These are phyloP conservation scores for Ceratobasidium sp. DNA, from an alignment of 1,284 basidiomycete species.

Conservation along the genomic window DNA sequence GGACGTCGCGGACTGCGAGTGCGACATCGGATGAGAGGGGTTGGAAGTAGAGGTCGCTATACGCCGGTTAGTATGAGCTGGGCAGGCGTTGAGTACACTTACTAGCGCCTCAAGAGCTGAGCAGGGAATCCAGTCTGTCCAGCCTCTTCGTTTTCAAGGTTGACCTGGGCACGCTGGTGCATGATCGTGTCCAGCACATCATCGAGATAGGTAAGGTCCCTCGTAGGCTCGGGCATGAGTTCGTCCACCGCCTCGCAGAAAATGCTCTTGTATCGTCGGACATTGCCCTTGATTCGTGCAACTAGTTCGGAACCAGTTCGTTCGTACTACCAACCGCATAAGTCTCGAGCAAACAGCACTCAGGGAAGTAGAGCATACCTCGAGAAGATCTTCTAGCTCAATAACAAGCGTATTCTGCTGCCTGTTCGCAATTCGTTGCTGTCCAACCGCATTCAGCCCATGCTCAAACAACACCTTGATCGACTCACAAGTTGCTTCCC, in stretches of 20 bases:
- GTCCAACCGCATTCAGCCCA: slow-evolving; percentile 43
- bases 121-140: slow-evolving; percentile 79
- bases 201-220: slow-evolving; percentile 85
- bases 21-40: slow-evolving; percentile 70
- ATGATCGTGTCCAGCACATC: slow-evolving; percentile 96
- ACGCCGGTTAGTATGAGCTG: not conserved
- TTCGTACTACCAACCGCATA: slow-evolving; percentile 59
- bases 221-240: slow-evolving; percentile 83
- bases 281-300: slow-evolving; percentile 78
- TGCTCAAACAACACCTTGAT: slow-evolving; percentile 41
- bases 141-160: slow-evolving; percentile 60
- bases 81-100: slow-evolving; percentile 54
- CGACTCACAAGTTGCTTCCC: slow-evolving; percentile 84
- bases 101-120: slow-evolving; percentile 94
- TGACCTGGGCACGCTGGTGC: slow-evolving; percentile 88
- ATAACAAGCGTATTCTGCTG: slow-evolving; percentile 85
- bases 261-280: slow-evolving; percentile 87
- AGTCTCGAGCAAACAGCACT: slow-evolving; percentile 23
- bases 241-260: slow-evolving; percentile 93
- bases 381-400: slow-evolving; percentile 79
- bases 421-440: slow-evolving; percentile 93
- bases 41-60: slow-evolving; percentile 91
- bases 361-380: slow-evolving; percentile 54
- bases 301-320: slow-evolving; percentile 72
- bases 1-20: slow-evolving; percentile 90